phyloP scores from a whole-genome alignment of 2,329 filamentous ascomycete genomes.

The Neonectria ditissima region DNA sequence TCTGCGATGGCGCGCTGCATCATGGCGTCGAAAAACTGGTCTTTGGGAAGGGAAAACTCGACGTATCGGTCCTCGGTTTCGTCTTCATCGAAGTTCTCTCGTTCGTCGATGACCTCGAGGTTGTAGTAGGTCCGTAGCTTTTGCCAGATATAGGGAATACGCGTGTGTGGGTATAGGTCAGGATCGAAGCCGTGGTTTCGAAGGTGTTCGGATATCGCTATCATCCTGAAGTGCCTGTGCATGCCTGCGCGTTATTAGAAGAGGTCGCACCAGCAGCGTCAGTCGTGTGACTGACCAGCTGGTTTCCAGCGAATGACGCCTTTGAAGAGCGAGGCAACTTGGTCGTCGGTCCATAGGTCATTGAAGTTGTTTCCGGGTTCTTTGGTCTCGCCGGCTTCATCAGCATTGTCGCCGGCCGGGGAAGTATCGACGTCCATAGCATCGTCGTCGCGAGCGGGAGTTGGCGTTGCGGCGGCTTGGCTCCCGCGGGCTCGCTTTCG shows the following conservation, averaged over 20 bases:
- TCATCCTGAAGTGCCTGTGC: constrained; percentile 94
- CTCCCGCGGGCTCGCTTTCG: constrained; percentile 73
- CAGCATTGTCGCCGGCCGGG: constrained; percentile 63
- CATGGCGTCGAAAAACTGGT: constrained; percentile 61
- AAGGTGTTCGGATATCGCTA: constrained; percentile 84
- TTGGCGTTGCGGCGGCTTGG: constrained; percentile 68
- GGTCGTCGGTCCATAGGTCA: constrained; percentile 94
- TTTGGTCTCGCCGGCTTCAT: constrained; percentile 36
- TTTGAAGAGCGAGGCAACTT: constrained; percentile 92
- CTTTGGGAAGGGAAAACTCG: constrained; percentile 71
- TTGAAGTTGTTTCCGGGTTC: constrained; percentile 51
- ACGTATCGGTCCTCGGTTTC: constrained; percentile 71
- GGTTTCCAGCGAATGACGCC: constrained; percentile 95
- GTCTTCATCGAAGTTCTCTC: constrained; percentile 76
- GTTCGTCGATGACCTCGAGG: constrained; percentile 85
- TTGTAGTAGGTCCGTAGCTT: constrained; percentile 89
- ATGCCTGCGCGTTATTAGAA: constrained; percentile 68
- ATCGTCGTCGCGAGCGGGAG: constrained; percentile 67
- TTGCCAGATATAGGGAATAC: constrained; percentile 90
- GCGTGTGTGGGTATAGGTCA: constrained; percentile 79
- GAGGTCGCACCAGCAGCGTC: constrained; percentile 1
- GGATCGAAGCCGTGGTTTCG: constrained; percentile 84
- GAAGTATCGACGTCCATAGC: constrained; percentile 71
- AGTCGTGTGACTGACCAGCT: constrained; percentile 70
- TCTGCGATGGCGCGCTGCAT: constrained; percentile 58